Conservation (phyloP, 306 rosid genomes). For the Glycine latifolia region DNA sequence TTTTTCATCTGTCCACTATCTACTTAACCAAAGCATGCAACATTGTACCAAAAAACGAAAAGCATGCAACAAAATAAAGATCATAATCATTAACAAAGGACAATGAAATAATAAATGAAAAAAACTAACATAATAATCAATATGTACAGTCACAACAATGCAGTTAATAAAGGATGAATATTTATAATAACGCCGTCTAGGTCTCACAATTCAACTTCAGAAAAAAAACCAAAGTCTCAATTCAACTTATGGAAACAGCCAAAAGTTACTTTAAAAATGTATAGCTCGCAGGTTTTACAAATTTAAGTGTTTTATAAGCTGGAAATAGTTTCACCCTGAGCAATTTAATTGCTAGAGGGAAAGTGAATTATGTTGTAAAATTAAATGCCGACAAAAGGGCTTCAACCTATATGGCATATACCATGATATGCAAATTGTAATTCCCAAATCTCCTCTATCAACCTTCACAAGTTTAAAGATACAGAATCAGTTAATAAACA, state of each 20-base stretch:
- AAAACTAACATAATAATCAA: too few species aligned
- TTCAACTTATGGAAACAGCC: not conserved
- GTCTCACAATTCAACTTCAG: too few species aligned
- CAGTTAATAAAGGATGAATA: not conserved
- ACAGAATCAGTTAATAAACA: slow-evolving; percentile 21
- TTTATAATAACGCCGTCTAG: not conserved
- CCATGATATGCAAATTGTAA: slow-evolving; percentile 25
- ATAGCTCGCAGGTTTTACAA: not conserved
- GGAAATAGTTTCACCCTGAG: too few species aligned
- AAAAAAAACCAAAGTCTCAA: too few species aligned
- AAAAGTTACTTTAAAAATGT: not conserved
- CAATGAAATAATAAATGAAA: not conserved
- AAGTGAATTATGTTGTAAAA: not conserved
- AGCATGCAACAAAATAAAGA: not conserved
- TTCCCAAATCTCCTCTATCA: slow-evolving; percentile 5
- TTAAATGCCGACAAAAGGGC: not conserved
- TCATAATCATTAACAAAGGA: not conserved
- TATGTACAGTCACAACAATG: not conserved
- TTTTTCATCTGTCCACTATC: not conserved
- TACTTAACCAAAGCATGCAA: not conserved
- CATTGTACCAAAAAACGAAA: not conserved
- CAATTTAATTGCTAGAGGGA: too few species aligned
- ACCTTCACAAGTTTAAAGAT: slow-evolving; percentile 32
- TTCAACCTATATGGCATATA: slow-evolving; percentile 20
- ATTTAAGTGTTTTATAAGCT: not conserved